These are phyloP conservation scores for Spergularia marina DNA, from an alignment of 148 eudicot genomes.

Conservation along the genomic window DNA sequence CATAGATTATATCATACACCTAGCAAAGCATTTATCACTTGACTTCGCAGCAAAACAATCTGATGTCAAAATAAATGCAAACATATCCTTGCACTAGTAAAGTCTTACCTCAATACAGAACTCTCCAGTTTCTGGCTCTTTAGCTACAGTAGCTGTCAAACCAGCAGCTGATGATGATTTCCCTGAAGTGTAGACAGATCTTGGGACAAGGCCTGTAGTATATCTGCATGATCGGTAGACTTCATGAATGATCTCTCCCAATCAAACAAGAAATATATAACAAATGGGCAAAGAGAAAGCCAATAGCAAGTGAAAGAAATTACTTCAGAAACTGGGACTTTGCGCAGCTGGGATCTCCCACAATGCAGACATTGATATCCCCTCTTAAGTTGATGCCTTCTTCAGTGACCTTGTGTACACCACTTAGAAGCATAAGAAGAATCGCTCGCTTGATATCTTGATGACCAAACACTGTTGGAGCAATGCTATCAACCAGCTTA, in stretches of 20 bases:
- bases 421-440: slow-evolving; percentile 93
- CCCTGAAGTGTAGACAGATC: slow-evolving; percentile 98
- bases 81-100: background rate
- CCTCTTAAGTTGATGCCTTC: slow-evolving; percentile 99
- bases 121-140: slow-evolving; percentile 99
- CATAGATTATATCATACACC: background rate
- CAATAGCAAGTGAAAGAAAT: slow-evolving; percentile 6
- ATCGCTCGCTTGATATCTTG: slow-evolving; percentile 96
- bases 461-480: slow-evolving; percentile 95
- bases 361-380: slow-evolving; percentile 96
- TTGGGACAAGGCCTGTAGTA: slow-evolving; percentile 76
- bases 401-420: slow-evolving; percentile 87
- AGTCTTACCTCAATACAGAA: slow-evolving; percentile 93
- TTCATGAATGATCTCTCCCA: background rate
- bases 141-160: slow-evolving; percentile 98
- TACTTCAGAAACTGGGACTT: slow-evolving; percentile 99
- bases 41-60: background rate
- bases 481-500: slow-evolving; percentile 94
- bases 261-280: background rate
- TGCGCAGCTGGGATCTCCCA: slow-evolving; percentile 99
- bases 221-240: slow-evolving; percentile 47
- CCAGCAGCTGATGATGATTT: slow-evolving; percentile 99
- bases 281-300: background rate
- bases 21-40: background rate
- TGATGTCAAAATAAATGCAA: background rate